These are phyloP conservation scores for Scedosporium dehoogii DNA, from an alignment of 2,329 filamentous ascomycete genomes.

Conservation along the genomic window DNA sequence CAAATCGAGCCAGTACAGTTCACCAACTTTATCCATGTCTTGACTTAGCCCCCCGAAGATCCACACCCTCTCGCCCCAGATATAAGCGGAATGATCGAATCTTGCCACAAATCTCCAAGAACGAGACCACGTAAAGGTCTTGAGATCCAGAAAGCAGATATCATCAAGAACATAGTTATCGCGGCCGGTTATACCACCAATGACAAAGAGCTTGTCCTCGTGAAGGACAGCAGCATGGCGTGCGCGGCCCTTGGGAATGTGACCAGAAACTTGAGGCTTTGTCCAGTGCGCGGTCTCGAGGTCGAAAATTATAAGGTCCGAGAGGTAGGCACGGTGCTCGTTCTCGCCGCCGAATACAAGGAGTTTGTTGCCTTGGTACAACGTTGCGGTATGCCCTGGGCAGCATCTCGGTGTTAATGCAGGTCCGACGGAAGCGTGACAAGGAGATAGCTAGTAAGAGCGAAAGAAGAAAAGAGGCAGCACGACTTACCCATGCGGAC, in stretches of 20 bases:
- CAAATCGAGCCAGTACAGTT: slow-evolving; percentile 95
- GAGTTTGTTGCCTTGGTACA: slow-evolving; percentile 92
- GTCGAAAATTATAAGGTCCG: slow-evolving; percentile 92
- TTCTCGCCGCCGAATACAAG: slow-evolving; percentile 97
- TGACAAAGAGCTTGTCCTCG: slow-evolving; percentile 92
- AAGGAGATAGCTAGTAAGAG: not conserved
- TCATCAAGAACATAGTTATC: slow-evolving; percentile 91
- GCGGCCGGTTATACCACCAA: slow-evolving; percentile 89
- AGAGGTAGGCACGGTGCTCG: slow-evolving; percentile 90
- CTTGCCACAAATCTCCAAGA: slow-evolving; percentile 91
- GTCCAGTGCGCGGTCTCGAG: slow-evolving; percentile 93
- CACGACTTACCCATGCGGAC: slow-evolving; percentile 78
- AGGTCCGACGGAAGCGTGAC: not conserved
- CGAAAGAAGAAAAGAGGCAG: not conserved
- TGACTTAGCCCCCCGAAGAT: slow-evolving; percentile 91
- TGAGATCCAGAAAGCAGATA: slow-evolving; percentile 91
- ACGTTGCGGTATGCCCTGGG: slow-evolving; percentile 84
- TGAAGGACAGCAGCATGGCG: slow-evolving; percentile 90
- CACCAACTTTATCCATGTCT: slow-evolving; percentile 93
- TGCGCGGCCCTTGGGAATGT: slow-evolving; percentile 79
- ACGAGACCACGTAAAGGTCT: slow-evolving; percentile 95
- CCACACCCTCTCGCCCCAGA: slow-evolving; percentile 88
- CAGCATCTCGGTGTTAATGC: slow-evolving; percentile 5
- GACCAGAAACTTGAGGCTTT: slow-evolving; percentile 76
- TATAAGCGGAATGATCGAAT: slow-evolving; percentile 91